These are phyloP conservation scores for Phytophthora pluvialis DNA, from an alignment of 352 stramenopile species.

Conservation along the genomic window DNA sequence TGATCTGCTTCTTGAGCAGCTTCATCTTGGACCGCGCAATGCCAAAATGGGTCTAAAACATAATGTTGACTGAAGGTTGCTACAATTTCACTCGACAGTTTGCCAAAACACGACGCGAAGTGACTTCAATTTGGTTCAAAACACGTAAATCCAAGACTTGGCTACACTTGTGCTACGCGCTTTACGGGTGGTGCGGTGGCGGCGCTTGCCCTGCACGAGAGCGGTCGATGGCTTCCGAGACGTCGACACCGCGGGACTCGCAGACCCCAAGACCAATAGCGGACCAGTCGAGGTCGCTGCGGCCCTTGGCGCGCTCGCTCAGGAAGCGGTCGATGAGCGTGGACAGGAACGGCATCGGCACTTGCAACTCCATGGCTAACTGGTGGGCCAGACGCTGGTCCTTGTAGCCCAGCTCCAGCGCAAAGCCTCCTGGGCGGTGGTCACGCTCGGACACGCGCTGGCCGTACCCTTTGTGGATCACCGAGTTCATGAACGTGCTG, in stretches of 20 bases:
- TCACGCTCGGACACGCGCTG: slow-evolving; percentile 79
- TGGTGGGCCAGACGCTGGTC: slow-evolving; percentile 70
- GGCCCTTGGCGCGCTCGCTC: slow-evolving; percentile 61
- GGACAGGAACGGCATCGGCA: slow-evolving; percentile 84
- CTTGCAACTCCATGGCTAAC: slow-evolving; percentile 53
- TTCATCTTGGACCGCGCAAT: slow-evolving; percentile 72
- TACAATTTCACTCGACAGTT: slow-evolving; percentile 26
- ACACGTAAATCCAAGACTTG: neutral
- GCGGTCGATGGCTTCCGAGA: slow-evolving; percentile 44
- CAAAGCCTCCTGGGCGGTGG: slow-evolving; percentile 73
- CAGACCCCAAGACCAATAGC: slow-evolving; percentile 69
- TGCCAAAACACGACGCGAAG: slow-evolving; percentile 3
- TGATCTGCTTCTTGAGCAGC: slow-evolving; percentile 93
- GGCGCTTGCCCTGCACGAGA: slow-evolving; percentile 30
- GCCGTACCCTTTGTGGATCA: slow-evolving; percentile 84
- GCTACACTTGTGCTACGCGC: neutral
- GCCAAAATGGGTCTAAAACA: slow-evolving; percentile 6
- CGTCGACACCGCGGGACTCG: slow-evolving; percentile 67
- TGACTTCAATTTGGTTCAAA: slow-evolving; percentile 29
- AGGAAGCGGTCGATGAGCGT: slow-evolving; percentile 75
- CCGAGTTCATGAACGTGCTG: slow-evolving; percentile 81
- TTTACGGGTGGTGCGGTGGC: slow-evolving; percentile 1
- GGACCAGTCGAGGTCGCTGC: slow-evolving; percentile 77
- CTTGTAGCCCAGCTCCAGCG: slow-evolving; percentile 77
- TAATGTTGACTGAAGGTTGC: slow-evolving; percentile 21